These are phyloP conservation scores for Yamadazyma philogaea DNA, from an alignment of 805 yeast species.

Conservation along the genomic window DNA sequence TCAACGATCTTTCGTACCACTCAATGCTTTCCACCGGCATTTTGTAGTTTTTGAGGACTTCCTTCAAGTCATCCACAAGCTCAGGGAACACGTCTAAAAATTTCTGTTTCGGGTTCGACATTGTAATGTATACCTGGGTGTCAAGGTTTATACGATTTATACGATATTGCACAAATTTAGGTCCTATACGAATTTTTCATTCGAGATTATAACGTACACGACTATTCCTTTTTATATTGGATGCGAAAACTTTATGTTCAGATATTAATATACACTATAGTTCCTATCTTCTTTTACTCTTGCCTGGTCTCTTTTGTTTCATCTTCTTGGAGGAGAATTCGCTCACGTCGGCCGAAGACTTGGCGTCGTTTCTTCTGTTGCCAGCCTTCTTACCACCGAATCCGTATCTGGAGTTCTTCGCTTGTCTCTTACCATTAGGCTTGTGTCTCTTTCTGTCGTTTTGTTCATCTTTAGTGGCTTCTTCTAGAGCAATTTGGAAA, in stretches of 20 bases:
- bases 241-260: not conserved
- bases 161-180: not conserved
- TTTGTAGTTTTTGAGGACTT: slow-evolving; percentile 60
- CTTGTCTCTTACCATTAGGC: slow-evolving; percentile 63
- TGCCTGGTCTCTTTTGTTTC: slow-evolving; percentile 48
- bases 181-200: slow-evolving; percentile 1
- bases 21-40: slow-evolving; percentile 82
- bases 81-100: slow-evolving; percentile 70
- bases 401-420: slow-evolving; percentile 74
- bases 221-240: not conserved
- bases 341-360: slow-evolving; percentile 64
- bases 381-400: slow-evolving; percentile 75
- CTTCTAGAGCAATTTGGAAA: slow-evolving; percentile 90
- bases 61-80: slow-evolving; percentile 71
- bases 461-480: slow-evolving; percentile 65
- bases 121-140: not conserved
- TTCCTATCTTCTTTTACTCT: slow-evolving; percentile 33
- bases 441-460: slow-evolving; percentile 47
- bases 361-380: slow-evolving; percentile 68
- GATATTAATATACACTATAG: slow-evolving; percentile 4
- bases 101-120: slow-evolving; percentile 37
- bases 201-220: not conserved
- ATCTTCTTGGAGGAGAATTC: slow-evolving; percentile 54
- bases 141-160: not conserved
- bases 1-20: slow-evolving; percentile 74